Evolutionary conservation across 225 moss, liverwort and hornwort species (phyloP).

Genomic region (Sphagnum tenellum): DNA sequence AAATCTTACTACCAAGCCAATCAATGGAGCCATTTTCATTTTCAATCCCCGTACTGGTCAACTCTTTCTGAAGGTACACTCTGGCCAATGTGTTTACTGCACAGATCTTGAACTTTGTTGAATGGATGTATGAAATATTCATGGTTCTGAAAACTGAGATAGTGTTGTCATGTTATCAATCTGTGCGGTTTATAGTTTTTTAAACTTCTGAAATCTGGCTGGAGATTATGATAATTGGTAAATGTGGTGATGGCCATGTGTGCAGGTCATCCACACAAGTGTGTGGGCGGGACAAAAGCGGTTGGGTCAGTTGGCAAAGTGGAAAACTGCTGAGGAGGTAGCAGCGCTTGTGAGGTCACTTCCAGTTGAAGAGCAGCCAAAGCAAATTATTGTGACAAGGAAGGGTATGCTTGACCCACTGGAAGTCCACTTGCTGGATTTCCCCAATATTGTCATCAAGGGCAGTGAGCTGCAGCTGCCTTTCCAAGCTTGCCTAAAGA

Average conservation of each 20-base stretch:
- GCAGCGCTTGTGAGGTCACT: conserved; percentile 96
- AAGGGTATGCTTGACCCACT: conserved; percentile 99
- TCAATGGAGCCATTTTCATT: conserved; percentile 97
- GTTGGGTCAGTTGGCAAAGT: conserved; percentile 95
- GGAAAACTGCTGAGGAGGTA: conserved; percentile 99
- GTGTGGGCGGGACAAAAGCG: conserved; percentile 99
- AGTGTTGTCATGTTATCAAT: too few species aligned
- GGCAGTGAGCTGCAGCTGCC: conserved; percentile 98
- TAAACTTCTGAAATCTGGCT: too few species aligned
- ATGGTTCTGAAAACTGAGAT: too few species aligned
- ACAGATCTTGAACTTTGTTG: too few species aligned
- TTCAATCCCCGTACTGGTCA: conserved; percentile 98
- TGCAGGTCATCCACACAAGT: conserved; percentile 91
- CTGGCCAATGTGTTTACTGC: too few species aligned
- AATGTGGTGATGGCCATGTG: not conserved
- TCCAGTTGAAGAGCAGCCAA: conserved; percentile 99
- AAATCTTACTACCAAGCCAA: conserved; percentile 98
- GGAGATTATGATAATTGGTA: too few species aligned
- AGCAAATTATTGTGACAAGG: conserved; percentile 97
- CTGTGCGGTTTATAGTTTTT: too few species aligned
- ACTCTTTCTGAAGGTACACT: conserved; percentile 79
- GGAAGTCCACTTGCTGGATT: conserved; percentile 97
- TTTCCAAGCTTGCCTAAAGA: conserved; percentile 98
- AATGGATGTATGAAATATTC: too few species aligned
- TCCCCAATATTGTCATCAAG: conserved; percentile 99